Evolutionary conservation across 179 eudicot genomes (phyloP), one percentile per base, ranked within the genome.

Genomic region (Silene noctiflora): DNA sequence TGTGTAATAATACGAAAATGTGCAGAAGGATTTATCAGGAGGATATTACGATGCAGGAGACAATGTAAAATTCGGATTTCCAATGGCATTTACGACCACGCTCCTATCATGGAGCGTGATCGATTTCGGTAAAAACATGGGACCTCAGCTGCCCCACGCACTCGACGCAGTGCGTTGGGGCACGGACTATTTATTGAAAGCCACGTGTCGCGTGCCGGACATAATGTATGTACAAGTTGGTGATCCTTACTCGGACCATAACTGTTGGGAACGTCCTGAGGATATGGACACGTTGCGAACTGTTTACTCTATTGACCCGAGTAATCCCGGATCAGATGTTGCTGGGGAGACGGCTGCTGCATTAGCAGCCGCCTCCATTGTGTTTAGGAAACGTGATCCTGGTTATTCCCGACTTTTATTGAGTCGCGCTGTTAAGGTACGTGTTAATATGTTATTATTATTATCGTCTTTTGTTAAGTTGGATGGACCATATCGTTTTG

Each of bases 11-110:
- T 42, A 9, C 6, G n/a, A 53, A 53, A 55, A 55, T 55, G 19
- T 64, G 63, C 83, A 92, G 97, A 85, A 81, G 25, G 99, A 95
- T 33, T 85, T 95, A 67, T 84, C 82, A 0, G 99, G 99, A 25
- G 99, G 99, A 3, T 95, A 95, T 84, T 95, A 95, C 79, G 99
- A 95, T 79, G 99, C 99, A 10, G 99, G 99, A 0, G 99, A 95
- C 78, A 95, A 95, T 82, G 76, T 95, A 14, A 95, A 95, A 53
- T 95, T 95, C 70, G 98, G 97, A 0, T 93, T 95, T 55, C 99
- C 99, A 63, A 93, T 95, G 99, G 99, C 99, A 6, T 93, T 93
- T 61, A 89, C 97, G 3, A 79, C 89, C 42, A 95, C 99, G 53
- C 75, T 95, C 85, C 74, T 95, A 65, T 82, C 99, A 53, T 95